A percentile compares a stretch with the other conserved stretches of the same genome.
These are phyloP conservation scores for Ilyonectria mors-panacis DNA, from an alignment of 2,329 filamentous ascomycete genomes.

Conservation along the genomic window DNA sequence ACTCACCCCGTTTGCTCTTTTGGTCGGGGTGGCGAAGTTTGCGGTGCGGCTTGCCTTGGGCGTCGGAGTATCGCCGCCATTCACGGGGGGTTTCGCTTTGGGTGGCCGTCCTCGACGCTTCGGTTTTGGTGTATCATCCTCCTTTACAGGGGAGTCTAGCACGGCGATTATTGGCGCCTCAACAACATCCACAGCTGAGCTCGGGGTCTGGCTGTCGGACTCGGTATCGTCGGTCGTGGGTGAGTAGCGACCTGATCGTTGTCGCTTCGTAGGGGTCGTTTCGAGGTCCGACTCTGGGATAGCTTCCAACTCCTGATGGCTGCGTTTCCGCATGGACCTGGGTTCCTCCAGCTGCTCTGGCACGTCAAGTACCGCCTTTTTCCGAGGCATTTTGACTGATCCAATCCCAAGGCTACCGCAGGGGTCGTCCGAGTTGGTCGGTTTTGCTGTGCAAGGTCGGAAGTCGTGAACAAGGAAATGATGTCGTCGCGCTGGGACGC, in stretches of 20 bases:
- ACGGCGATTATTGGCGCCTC: slow-evolving; percentile 23
- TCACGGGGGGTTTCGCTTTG: slow-evolving; percentile 45
- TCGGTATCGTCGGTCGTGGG: slow-evolving; percentile 25
- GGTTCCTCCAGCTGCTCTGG: slow-evolving; percentile 29
- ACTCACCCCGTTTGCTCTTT: slow-evolving; percentile 48
- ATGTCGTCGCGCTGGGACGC: slow-evolving; percentile 45
- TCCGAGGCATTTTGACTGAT: slow-evolving; percentile 37
- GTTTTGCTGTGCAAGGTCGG: slow-evolving; percentile 19
- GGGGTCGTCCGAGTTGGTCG: background rate
- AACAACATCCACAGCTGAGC: slow-evolving; percentile 18
- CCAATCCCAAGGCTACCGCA: background rate
- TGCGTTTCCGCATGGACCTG: slow-evolving; percentile 43
- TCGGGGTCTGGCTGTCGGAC: slow-evolving; percentile 43
- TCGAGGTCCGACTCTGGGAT: slow-evolving; percentile 48
- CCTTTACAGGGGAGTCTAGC: slow-evolving; percentile 32
- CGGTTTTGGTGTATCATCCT: slow-evolving; percentile 49
- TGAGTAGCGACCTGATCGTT: slow-evolving; percentile 40
- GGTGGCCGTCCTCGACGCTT: slow-evolving; percentile 55
- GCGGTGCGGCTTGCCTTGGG: slow-evolving; percentile 54
- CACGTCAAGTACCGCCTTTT: slow-evolving; percentile 37
- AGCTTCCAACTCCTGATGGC: slow-evolving; percentile 46
- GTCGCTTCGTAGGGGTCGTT: slow-evolving; percentile 53
- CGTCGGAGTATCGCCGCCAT: slow-evolving; percentile 52
- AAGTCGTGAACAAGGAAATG: slow-evolving; percentile 12
- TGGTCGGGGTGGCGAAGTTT: slow-evolving; percentile 58